Base-by-base conservation (phyloP, 2,329 filamentous ascomycete genomes). In the Dothideomycetidae sp. region DNA sequence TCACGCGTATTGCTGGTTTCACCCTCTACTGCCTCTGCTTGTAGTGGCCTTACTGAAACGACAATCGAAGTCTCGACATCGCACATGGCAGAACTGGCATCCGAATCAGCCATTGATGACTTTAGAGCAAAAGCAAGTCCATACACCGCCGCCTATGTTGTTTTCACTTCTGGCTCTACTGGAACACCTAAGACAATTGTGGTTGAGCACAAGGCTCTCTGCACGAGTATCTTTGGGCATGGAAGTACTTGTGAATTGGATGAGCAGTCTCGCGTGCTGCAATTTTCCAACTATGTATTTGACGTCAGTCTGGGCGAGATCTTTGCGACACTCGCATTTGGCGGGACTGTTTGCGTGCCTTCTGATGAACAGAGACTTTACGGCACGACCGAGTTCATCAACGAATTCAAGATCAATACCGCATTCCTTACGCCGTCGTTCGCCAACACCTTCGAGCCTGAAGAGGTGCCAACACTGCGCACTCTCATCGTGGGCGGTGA, bases 121-220 rank as follows among this genome's bases (percentile, higher is more conserved):
- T 3, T 36, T 12, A 10, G 18, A 17, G 23, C 26, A 11, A 46
- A 56, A 4, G 54, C 61, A 0, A 50, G 56, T 0, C 58, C 64
- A 0, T 58, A 66, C 14, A 64, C 69, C 15, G 61, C 64, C 2
- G 74, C 75, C 0, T 79, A 75, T 48, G 62, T 75, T 3, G 50
- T 54, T 16, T 52, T 50, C 42, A 50, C 52, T 16, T 49, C 48
- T 14, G 48, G 52, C n/a, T 48, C 47, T 11, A 50, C 46, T 3
- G 47, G 49, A 9, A 46, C 45, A 10, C 48, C 51, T 3, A 53
- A 52, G 29, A 48, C 48, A 1, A 47, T 51, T 13, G 44, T 39
- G 18, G 16, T 40, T n/a, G 44, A 46, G 4, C 45, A 51, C 16
- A 58, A 59, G 0, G 66, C 71, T 1, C 60, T 78, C 1, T 69